Percentiles rank a stretch among this genome's conserved stretches.
Conservation (phyloP, 2,329 filamentous ascomycete genomes). For the Alternaria rosae region DNA sequence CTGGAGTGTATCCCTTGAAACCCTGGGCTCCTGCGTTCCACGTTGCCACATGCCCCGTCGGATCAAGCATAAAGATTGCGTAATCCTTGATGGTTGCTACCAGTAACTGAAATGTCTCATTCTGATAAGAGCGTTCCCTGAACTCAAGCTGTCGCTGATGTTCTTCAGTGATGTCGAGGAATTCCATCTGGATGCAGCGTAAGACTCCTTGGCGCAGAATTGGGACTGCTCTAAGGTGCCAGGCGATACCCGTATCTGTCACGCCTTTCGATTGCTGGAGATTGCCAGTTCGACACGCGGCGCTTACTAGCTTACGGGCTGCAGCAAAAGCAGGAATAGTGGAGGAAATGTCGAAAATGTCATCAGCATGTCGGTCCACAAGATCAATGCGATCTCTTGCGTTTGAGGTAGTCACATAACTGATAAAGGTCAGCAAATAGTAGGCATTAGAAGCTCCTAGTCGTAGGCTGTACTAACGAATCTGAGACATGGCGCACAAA, state of each 20-base stretch:
- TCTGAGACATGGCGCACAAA: constrained; percentile 59
- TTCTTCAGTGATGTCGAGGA: constrained; percentile 49
- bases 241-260: constrained; percentile 30
- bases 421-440: not conserved
- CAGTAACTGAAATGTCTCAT: constrained; percentile 67
- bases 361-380: constrained; percentile 50
- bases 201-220: constrained; percentile 52
- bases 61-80: constrained; percentile 69
- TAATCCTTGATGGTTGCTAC: constrained; percentile 69
- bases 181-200: constrained; percentile 54
- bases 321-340: constrained; percentile 48
- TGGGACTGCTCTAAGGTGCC: constrained; percentile 53
- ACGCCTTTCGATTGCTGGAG: constrained; percentile 48
- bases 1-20: constrained; percentile 63
- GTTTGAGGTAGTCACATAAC: constrained; percentile 47
- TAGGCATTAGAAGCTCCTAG: not conserved
- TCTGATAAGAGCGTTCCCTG: constrained; percentile 54
- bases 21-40: constrained; percentile 66
- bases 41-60: constrained; percentile 62
- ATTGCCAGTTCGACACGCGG: constrained; percentile 47
- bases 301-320: constrained; percentile 48
- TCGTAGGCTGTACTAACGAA: constrained; percentile 27
- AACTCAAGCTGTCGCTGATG: constrained; percentile 47
- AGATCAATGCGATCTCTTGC: constrained; percentile 44
- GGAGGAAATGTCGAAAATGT: constrained; percentile 46